Conservation (phyloP, 352 stramenopile genomes). For the Globisporangium spinosum region DNA sequence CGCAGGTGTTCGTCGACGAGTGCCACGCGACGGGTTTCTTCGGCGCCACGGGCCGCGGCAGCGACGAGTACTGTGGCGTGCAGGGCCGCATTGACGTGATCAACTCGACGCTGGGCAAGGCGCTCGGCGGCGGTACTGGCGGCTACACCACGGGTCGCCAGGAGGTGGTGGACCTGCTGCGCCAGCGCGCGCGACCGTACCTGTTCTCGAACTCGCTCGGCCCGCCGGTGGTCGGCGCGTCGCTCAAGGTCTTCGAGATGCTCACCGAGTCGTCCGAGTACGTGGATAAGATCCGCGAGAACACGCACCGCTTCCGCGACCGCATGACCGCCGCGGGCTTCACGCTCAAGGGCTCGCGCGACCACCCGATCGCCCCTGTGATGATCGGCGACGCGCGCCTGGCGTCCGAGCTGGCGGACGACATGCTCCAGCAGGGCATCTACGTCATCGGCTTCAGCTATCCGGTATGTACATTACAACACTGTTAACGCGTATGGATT, state of each 20-base stretch:
- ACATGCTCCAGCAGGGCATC: constrained; percentile 91
- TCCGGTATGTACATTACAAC: constrained; percentile 71
- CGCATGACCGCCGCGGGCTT: constrained; percentile 90
- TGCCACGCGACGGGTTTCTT: constrained; percentile 94
- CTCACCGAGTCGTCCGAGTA: constrained; percentile 83
- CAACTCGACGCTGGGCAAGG: constrained; percentile 94
- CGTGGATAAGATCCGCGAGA: constrained; percentile 84
- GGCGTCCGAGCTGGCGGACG: constrained; percentile 86
- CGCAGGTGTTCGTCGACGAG: constrained; percentile 92
- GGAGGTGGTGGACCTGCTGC: constrained; percentile 90
- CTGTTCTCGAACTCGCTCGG: constrained; percentile 93
- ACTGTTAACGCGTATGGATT: background rate
- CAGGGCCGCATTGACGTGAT: constrained; percentile 91
- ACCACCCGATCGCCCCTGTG: constrained; percentile 89
- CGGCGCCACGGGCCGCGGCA: constrained; percentile 88
- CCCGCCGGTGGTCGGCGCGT: constrained; percentile 91
- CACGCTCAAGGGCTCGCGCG: constrained; percentile 80
- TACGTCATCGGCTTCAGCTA: constrained; percentile 95
- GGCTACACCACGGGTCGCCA: constrained; percentile 90
- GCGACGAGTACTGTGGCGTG: constrained; percentile 90
- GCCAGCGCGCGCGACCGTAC: constrained; percentile 90
- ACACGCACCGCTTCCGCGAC: constrained; percentile 91
- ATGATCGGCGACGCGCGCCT: constrained; percentile 91
- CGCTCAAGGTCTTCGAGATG: constrained; percentile 92
- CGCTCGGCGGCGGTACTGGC: constrained; percentile 89